phyloP scores from a whole-genome alignment of 75 land plant genomes.

The Selaginella moellendorffii region DNA sequence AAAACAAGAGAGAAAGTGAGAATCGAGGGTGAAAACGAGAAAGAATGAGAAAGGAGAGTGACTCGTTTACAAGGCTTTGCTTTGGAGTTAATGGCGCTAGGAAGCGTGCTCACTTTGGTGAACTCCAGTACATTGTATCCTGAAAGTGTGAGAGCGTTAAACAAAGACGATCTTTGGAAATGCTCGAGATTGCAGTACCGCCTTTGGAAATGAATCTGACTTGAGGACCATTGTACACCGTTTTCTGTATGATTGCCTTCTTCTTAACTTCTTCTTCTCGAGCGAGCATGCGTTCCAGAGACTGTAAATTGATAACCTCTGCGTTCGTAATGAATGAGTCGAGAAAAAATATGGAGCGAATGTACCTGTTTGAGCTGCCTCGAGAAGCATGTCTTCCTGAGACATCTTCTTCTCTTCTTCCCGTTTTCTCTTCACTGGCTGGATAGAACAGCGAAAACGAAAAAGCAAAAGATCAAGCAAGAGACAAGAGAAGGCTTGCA shows the following conservation, averaged over 20 bases:
- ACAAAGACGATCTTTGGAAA: no score
- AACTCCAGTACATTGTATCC: conserved; percentile 50
- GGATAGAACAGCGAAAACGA: conserved; percentile 17
- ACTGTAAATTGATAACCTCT: conserved; percentile 80
- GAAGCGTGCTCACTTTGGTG: conserved; percentile 37
- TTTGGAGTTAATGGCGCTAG: conserved; percentile 17
- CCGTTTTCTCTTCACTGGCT: conserved; percentile 85
- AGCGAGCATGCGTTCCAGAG: conserved; percentile 79
- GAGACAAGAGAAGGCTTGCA: background rate
- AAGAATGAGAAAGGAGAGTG: background rate
- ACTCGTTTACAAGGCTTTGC: conserved; percentile 16
- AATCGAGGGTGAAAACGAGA: background rate
- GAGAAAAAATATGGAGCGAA: no score
- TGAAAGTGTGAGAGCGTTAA: conserved; percentile 9
- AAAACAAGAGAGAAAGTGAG: background rate
- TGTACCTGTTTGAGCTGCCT: conserved; percentile 99
- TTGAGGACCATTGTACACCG: conserved; percentile 66
- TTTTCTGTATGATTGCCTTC: conserved; percentile 70
- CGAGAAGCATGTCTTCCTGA: conserved; percentile 98
- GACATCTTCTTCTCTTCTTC: conserved; percentile 77
- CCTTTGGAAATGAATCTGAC: conserved; percentile 55
- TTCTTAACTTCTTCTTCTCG: conserved; percentile 98
- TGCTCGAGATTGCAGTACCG: no score
- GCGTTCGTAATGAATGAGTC: conserved; percentile 12
- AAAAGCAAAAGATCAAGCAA: background rate